A percentile compares a stretch with the other conserved stretches of the same genome.
Conservation (phyloP, 441 rosid genomes). For the Rhodomyrtus psidioides region DNA sequence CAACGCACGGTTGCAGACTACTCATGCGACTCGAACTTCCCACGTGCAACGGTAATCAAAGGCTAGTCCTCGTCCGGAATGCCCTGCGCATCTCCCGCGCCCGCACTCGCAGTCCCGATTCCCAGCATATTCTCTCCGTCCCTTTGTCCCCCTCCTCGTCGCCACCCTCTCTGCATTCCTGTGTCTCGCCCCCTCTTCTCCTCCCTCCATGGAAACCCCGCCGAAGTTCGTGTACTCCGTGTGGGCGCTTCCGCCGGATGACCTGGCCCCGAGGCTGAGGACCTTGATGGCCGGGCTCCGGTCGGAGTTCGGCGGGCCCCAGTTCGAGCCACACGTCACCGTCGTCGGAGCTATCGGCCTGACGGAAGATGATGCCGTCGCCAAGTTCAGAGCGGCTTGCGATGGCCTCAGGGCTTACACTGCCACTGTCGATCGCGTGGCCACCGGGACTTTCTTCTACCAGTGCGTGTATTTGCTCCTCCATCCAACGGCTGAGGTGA, state of each 20-base stretch:
- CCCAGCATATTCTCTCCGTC: too few relatives aligned
- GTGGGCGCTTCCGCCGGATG: slow-evolving; percentile 75
- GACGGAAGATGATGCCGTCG: slow-evolving; percentile 55
- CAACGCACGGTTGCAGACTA: too few relatives aligned
- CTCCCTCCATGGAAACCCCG: not conserved
- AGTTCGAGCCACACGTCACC: slow-evolving; percentile 75
- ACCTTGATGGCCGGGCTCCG: slow-evolving; percentile 57
- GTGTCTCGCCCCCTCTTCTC: not conserved
- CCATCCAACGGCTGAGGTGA: slow-evolving; percentile 55
- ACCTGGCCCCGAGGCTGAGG: slow-evolving; percentile 29
- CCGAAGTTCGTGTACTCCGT: slow-evolving; percentile 48
- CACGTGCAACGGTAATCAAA: too few relatives aligned
- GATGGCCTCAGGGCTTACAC: slow-evolving; percentile 45
- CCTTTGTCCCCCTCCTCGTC: not conserved
- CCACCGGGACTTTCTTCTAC: slow-evolving; percentile 67
- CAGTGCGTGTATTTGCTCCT: slow-evolving; percentile 77
- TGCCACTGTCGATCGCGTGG: slow-evolving; percentile 46
- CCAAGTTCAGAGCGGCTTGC: slow-evolving; percentile 53
- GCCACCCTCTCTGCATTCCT: not conserved
- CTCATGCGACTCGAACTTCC: too few relatives aligned
- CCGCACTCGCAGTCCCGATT: too few relatives aligned
- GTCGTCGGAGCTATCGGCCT: slow-evolving; percentile 52
- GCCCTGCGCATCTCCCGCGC: too few relatives aligned
- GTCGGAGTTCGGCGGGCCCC: slow-evolving; percentile 73
- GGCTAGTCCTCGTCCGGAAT: too few relatives aligned